These are phyloP conservation scores for Lyophyllum atratum DNA, from an alignment of 768 basidiomycete genomes.

Conservation along the genomic window DNA sequence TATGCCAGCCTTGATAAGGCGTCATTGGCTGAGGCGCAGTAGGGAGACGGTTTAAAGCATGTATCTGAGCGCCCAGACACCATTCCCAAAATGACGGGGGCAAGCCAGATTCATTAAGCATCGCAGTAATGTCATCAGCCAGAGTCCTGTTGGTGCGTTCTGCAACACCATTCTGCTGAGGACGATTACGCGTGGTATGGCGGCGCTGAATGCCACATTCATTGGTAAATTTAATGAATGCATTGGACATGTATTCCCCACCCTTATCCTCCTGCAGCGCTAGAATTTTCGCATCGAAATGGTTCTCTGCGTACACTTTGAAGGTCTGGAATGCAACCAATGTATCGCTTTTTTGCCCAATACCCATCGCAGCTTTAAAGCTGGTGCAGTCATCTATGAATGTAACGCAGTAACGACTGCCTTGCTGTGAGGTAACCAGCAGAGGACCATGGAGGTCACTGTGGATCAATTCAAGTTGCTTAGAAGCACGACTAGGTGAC, in stretches of 20 bases:
- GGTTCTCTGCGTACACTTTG: too few species aligned
- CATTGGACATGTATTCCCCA: too few species aligned
- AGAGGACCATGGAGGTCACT: constrained; percentile 32
- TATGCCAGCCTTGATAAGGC: too few species aligned
- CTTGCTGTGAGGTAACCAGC: constrained; percentile 15
- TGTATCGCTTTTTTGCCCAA: constrained; percentile 26
- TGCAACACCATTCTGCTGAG: not conserved
- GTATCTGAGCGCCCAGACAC: too few species aligned
- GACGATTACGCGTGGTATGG: not conserved
- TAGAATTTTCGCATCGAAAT: too few species aligned
- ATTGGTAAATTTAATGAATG: not conserved
- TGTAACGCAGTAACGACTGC: constrained; percentile 28
- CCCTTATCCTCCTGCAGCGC: too few species aligned
- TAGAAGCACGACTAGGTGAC: too few species aligned
- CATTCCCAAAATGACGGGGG: too few species aligned
- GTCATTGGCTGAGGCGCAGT: too few species aligned
- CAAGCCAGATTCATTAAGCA: too few species aligned
- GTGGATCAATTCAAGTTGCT: constrained; percentile 25
- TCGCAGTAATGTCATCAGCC: too few species aligned
- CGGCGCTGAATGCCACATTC: not conserved
- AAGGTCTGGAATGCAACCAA: not conserved
- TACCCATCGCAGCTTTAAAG: constrained; percentile 16
- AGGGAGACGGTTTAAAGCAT: not conserved
- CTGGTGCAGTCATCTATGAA: constrained; percentile 30
- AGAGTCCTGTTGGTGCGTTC: not conserved